Evolutionary conservation across 2,329 filamentous ascomycete genomes (phyloP), one percentile per base, ranked within the genome.

Genomic region (Microascus cirrosus): DNA sequence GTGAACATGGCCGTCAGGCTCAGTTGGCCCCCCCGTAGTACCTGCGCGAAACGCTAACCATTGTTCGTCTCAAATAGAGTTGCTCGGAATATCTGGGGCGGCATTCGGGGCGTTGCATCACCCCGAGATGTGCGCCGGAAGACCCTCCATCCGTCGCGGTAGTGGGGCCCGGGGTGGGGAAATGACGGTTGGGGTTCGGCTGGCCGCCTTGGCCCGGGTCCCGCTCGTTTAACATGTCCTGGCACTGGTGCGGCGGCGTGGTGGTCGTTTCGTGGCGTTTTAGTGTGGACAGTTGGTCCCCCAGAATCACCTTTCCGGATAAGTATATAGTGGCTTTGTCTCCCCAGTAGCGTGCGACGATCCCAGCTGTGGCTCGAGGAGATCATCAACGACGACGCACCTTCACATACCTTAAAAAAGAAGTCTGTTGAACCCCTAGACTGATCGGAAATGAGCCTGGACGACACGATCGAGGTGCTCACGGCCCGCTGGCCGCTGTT

Each of bases 401-500:
- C 15, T n/a, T 4, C 28, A 4, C 28, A 32, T 32, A 32, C 28
- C 28, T n/a, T 45, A 42, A 42, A 36, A 3, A 4, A 15, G 12
- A 42, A 42, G 12, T 11, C n/a, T 42, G 39, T n/a, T 18, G 13
- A n/a, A n/a, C 15, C n/a, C 39, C 10, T 7, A 18, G 15, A 45
- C 39, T n/a, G 39, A 45, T n/a, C 39, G 20, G 12, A 24, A 5
- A 50, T 50, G 45, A 20, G 45, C 22, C 22, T 35, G 28, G 35
- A 53, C 8, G 18, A 53, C 15, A 18, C 51, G 1, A 18, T 57
- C 50, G 56, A 53, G 15, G 15, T 48, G 10, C 52, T 58, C 25
- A 12, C 50, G 24, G 50, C 28, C 48, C 56, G 56, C 6, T 58
- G 56, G 56, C 56, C 56, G 20, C 56, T 58, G n/a, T 24, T 58